phyloP scores from a whole-genome alignment of 2,329 filamentous ascomycete genomes.

The Verticillium dahliae region DNA sequence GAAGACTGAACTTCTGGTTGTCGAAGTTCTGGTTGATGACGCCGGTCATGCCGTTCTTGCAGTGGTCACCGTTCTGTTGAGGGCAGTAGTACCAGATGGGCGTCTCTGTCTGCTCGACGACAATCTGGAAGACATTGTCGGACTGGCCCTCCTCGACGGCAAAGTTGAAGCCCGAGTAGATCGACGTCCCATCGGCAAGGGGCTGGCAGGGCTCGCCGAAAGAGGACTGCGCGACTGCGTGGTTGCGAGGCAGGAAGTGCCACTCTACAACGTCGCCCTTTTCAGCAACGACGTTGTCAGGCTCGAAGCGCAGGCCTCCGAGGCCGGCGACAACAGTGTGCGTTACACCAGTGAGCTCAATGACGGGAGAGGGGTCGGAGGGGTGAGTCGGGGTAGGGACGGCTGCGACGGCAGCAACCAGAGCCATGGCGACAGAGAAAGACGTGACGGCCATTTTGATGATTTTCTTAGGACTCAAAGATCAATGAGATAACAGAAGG shows the following conservation, averaged over 20 bases:
- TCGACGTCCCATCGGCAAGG: slow-evolving; percentile 26
- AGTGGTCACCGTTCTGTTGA: slow-evolving; percentile 32
- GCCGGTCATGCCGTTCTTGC: slow-evolving; percentile 41
- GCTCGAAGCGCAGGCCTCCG: slow-evolving; percentile 40
- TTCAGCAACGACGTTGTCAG: slow-evolving; percentile 39
- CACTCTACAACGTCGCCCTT: slow-evolving; percentile 47
- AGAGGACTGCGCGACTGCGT: slow-evolving; percentile 38
- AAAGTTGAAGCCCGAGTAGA: slow-evolving; percentile 40
- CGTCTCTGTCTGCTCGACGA: slow-evolving; percentile 27
- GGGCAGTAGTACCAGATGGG: slow-evolving; percentile 35
- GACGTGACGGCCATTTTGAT: slow-evolving; percentile 25
- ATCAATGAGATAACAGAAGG: neutral
- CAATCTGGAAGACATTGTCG: slow-evolving; percentile 36
- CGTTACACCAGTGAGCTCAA: slow-evolving; percentile 29
- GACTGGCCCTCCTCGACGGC: slow-evolving; percentile 26
- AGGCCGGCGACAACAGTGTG: slow-evolving; percentile 39
- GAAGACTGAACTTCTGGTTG: slow-evolving; percentile 27
- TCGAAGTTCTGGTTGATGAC: slow-evolving; percentile 43
- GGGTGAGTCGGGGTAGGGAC: slow-evolving; percentile 22
- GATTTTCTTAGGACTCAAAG: neutral
- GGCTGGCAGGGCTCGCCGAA: slow-evolving; percentile 36
- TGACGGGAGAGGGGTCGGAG: slow-evolving; percentile 23
- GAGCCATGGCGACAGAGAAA: slow-evolving; percentile 16
- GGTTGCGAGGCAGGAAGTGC: slow-evolving; percentile 45
- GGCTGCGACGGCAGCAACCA: slow-evolving; percentile 18